Evolutionary conservation across 2,329 filamentous ascomycete species (phyloP), one percentile per base, ranked within the genome.

Genomic region (Hypoxylon sp.): DNA sequence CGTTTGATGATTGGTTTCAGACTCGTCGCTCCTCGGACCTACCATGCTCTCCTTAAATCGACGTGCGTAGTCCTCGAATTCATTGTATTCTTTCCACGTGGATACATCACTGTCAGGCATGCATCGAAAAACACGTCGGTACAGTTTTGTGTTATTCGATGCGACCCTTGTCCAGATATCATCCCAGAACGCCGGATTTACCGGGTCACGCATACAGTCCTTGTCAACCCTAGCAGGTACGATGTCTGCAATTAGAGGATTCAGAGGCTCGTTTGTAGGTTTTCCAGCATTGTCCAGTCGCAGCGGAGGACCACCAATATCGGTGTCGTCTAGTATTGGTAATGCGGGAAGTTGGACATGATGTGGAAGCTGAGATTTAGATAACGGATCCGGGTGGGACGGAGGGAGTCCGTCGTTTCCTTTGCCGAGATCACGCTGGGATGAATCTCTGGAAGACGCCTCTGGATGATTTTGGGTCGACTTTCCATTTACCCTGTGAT

Each of bases 91-190:
- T 72, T 92, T 90, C 96, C 96, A 99, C 46, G 92, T 95, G 70
- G 89, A 91, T 25, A 97, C 96, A 76, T 98, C 93, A 56, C 90
- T 98, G 78, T 99, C 96, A 1, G 96, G 96, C 92, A 97, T 97
- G 80, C 94, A 98, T 50, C 94, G 90, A 83, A 99, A 99, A 7
- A 99, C 95, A 67, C 92, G 89, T 32, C 96, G 91, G 82, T 93
- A 99, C 51, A 99, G 87, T 77, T 94, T 95, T 2, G 96, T 99
- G 78, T 99, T 99, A 82, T 98, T 98, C 69, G 92, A 90, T 0
- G 96, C 96, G 58, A 94, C 90, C 17, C 89, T 86, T 71, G 91
- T 90, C 97, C 97, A 99, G 1, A 93, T 90, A 68, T 97, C 92
- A 49, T 96, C 88, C 77, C 93, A 92, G 80, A 99, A 99, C 1